Conservation (phyloP, 208 protist genomes). For the Trichomonas vaginalis region DNA sequence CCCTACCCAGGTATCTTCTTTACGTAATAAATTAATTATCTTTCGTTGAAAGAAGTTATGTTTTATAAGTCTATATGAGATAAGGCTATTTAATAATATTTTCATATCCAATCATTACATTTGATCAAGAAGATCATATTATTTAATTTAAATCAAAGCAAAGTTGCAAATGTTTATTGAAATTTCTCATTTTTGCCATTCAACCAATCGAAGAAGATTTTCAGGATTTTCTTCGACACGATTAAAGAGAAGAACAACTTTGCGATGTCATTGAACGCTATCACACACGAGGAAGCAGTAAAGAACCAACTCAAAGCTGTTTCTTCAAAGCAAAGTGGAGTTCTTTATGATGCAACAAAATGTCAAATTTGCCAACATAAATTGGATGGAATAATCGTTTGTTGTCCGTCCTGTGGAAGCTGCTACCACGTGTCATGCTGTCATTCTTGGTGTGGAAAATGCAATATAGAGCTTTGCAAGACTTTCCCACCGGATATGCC, state of each 20-base stretch:
- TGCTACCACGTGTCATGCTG: background rate
- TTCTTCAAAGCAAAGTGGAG: background rate
- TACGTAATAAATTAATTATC: too few relatives aligned
- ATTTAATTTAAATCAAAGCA: too few relatives aligned
- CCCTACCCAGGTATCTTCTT: too few relatives aligned
- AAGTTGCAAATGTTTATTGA: too few relatives aligned
- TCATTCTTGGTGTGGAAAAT: background rate
- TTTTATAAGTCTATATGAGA: too few relatives aligned
- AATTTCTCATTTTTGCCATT: background rate
- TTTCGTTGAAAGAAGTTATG: too few relatives aligned
- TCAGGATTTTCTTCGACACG: background rate
- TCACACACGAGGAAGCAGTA: background rate
- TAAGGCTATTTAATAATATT: too few relatives aligned
- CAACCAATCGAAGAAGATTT: background rate
- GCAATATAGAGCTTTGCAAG: background rate
- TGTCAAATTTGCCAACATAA: background rate
- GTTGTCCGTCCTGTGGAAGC: background rate
- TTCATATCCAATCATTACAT: too few relatives aligned
- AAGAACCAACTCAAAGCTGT: background rate
- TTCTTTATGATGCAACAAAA: background rate
- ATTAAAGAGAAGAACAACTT: background rate
- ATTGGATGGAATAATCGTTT: background rate
- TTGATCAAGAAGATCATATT: too few relatives aligned
- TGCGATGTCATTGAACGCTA: background rate
- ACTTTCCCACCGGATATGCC: background rate